These are phyloP conservation scores for Lachnellula occidentalis DNA, from an alignment of 2,329 filamentous ascomycete genomes.

Conservation along the genomic window DNA sequence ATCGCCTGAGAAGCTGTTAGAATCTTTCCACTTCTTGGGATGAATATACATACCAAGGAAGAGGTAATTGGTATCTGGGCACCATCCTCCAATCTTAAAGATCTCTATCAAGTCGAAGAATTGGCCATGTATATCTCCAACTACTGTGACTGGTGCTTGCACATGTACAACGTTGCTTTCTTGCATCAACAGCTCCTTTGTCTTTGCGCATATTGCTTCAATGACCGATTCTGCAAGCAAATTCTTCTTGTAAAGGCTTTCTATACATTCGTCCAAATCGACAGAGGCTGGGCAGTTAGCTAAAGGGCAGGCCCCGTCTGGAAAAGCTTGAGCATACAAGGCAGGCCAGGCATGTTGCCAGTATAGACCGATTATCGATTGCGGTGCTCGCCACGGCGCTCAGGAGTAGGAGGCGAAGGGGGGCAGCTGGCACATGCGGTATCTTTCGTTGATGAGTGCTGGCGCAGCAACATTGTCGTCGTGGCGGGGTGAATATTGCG, in stretches of 20 bases:
- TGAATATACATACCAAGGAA: constrained; percentile 65
- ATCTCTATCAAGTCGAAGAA: constrained; percentile 99
- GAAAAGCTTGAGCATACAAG: constrained; percentile 38
- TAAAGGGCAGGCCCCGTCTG: not conserved
- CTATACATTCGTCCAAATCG: constrained; percentile 97
- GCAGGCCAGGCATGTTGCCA: constrained; percentile 50
- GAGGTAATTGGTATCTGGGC: constrained; percentile 96
- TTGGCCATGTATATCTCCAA: constrained; percentile 97
- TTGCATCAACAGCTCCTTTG: constrained; percentile 97
- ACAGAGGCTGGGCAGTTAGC: constrained; percentile 64
- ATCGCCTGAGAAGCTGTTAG: constrained; percentile 52
- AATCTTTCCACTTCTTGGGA: not conserved
- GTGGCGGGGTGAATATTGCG: constrained; percentile 14
- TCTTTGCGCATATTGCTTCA: constrained; percentile 98
- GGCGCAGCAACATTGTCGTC: constrained; percentile 32
- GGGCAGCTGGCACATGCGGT: constrained; percentile 20
- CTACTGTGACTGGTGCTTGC: constrained; percentile 88
- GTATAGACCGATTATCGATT: constrained; percentile 11
- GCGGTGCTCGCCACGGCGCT: constrained; percentile 21
- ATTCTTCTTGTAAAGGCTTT: constrained; percentile 93
- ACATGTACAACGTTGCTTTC: constrained; percentile 99
- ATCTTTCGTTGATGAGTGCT: constrained; percentile 24
- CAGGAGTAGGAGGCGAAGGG: constrained; percentile 17
- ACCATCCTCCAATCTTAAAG: constrained; percentile 95
- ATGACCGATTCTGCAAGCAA: constrained; percentile 95